Percentiles rank a stretch among this genome's conserved stretches.
Conservation (phyloP, 2,329 filamentous ascomycete species). For the Epichloe typhina region DNA sequence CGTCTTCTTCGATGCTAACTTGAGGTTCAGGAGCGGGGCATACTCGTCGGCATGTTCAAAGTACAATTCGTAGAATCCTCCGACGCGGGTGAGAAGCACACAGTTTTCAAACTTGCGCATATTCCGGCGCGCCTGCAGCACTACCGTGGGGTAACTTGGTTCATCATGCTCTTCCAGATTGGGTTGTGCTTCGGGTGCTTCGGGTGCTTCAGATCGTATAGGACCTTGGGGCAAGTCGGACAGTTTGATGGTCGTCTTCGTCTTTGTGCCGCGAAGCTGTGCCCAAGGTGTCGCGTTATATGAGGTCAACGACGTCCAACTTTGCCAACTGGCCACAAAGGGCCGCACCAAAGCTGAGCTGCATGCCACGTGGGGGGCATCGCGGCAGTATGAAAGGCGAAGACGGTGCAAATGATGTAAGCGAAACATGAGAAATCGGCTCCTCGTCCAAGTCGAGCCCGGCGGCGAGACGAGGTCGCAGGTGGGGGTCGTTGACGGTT, state of each 20-base stretch:
- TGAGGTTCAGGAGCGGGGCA: conserved; percentile 75
- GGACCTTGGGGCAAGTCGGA: conserved; percentile 44
- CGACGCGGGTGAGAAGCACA: conserved; percentile 81
- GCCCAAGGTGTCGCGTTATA: neutral
- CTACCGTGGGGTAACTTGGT: conserved; percentile 67
- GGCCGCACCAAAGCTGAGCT: neutral
- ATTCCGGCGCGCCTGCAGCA: conserved; percentile 76
- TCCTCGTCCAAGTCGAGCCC: neutral
- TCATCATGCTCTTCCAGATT: conserved; percentile 26
- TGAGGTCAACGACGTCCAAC: neutral
- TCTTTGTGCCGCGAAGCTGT: conserved; percentile 37
- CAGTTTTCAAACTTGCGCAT: conserved; percentile 87
- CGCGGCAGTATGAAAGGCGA: conserved; percentile 1
- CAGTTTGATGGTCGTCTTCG: conserved; percentile 37
- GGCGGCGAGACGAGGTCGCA: neutral
- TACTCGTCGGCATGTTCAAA: conserved; percentile 89
- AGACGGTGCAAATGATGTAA: conserved; percentile 2
- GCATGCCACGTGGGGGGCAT: neutral
- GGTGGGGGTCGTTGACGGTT: neutral
- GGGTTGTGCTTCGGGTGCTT: conserved; percentile 12
- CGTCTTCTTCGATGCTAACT: conserved; percentile 72
- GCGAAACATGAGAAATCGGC: conserved; percentile 9
- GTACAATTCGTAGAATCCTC: conserved; percentile 95
- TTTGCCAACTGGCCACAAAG: neutral
- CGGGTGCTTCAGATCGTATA: conserved; percentile 15